Base-by-base conservation (phyloP, 495 filamentous ascomycete species). In the Hyaloscypha hepaticicola region DNA sequence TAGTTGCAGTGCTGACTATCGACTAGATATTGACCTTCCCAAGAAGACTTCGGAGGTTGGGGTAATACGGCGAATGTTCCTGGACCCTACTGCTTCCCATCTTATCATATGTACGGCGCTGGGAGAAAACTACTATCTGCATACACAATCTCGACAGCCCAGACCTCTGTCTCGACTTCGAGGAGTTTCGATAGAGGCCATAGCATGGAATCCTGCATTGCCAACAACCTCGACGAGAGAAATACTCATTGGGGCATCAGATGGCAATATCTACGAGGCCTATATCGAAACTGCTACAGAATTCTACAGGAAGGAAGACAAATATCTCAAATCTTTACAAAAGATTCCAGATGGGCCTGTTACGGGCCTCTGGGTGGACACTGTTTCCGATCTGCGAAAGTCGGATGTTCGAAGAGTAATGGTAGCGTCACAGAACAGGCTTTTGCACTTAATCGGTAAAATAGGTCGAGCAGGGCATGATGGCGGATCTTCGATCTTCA, bases 201-300 rank as follows among this genome's bases (percentile, higher is more conserved):
- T 99, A 67, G 91, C 93, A 55, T 99, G 95, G 95, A 97, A 91
- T 72, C 96, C 95, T 2, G 92, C 93, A n/a, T 78, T 92, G n/a
- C 96, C 95, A 6, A 97, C 95, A 22, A 88, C 92, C 16, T 96
- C 92, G 1, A 99, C 95, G 0, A 82, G 95, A 56, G 95, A 99
- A 78, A 98, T 99, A n/a, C 80, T 99, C 4, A 75, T 99, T 31
- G 95, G 96, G 24, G 87, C 93, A 24, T 85, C 89, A 24, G 96
- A 99, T 80, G 95, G 96, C 24, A 94, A 90, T 74, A 82, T 99
- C 45, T 97, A 97, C 74, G 95, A 99, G 74, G 89, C 87, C n/a
- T 97, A 90, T 75, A 91, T 99, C 66, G 95, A 99, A 76, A 91
- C 91, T 5, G 87, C 91, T 22, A 91, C 87, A 52, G 94, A 97